These are phyloP conservation scores for Starmerella bombicola DNA, from an alignment of 805 yeast species.

Conservation along the genomic window DNA sequence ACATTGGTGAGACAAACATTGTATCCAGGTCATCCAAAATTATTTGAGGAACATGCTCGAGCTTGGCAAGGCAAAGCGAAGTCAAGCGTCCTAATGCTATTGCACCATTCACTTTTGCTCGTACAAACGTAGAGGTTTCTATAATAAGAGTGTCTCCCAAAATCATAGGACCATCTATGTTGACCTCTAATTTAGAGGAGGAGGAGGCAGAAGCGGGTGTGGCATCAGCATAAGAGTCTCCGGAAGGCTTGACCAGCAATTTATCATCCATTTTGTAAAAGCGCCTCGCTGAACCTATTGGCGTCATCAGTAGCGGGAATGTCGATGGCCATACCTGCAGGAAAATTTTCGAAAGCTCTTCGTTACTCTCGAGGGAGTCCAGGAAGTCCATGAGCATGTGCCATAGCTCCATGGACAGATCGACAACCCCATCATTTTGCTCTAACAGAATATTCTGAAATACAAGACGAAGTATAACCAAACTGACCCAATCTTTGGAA, in stretches of 20 bases:
- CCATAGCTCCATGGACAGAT: slow-evolving; percentile 53
- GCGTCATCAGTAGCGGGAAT: slow-evolving; percentile 64
- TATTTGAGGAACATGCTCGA: neutral
- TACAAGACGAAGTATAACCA: slow-evolving; percentile 56
- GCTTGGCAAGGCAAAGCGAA: slow-evolving; percentile 8
- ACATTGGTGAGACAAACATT: slow-evolving; percentile 48
- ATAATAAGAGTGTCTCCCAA: slow-evolving; percentile 82
- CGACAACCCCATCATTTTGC: slow-evolving; percentile 63
- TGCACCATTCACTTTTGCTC: slow-evolving; percentile 66
- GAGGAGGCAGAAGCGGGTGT: slow-evolving; percentile 17
- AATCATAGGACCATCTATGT: slow-evolving; percentile 86
- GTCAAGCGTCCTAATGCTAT: slow-evolving; percentile 52
- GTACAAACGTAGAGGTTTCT: slow-evolving; percentile 59
- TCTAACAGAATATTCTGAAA: slow-evolving; percentile 84
- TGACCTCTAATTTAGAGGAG: slow-evolving; percentile 35
- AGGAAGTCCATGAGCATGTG: slow-evolving; percentile 34
- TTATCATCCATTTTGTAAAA: slow-evolving; percentile 70
- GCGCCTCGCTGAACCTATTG: slow-evolving; percentile 85
- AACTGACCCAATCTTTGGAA: slow-evolving; percentile 60
- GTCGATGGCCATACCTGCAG: slow-evolving; percentile 34
- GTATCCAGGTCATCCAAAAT: slow-evolving; percentile 1
- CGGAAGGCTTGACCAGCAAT: slow-evolving; percentile 72
- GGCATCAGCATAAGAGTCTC: slow-evolving; percentile 31
- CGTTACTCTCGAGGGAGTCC: neutral
- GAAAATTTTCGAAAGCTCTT: slow-evolving; percentile 1